Evolutionary conservation across 768 basidiomycete species (phyloP), one percentile per base, ranked within the genome.

Genomic region (Termitomyces titanicus): DNA sequence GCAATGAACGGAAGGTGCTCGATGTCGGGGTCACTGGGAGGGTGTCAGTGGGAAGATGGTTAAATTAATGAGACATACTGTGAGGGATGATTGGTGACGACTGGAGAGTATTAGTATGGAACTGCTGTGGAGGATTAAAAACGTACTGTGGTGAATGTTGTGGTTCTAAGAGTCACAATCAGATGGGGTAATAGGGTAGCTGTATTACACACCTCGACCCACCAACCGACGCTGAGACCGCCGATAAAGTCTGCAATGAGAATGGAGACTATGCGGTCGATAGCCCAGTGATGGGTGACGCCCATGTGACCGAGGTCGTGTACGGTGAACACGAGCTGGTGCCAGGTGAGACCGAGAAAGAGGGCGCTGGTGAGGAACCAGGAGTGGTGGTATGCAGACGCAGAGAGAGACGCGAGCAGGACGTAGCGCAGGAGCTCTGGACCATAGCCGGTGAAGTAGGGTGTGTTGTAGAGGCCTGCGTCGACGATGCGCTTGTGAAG

Each of bases 251-350:
- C 83, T 0, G 96, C 91, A 43, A 98, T 74, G 31, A 86, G 66
- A 37, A 88, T 95, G 12, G 84, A 88, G 34, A 95, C 72, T 35
- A 93, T 64, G 31, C 94, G 83, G 69, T 99, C 96, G 43, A 76
- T 71, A 15, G 78, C 70, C 89, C 93, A 96, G 64, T 88, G 74
- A 56, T 95, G 94, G 6, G 94, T 95, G 56, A 98, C 87, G 33
- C 93, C 93, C 72, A 90, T 84, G 72, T 99, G 97, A 2, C 96
- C 97, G 10, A 97, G 82, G 72, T 99, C 97, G 68, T 99, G 97
- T 33, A 82, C 94, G 53, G 80, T 79, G 70, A 99, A 98, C 34
- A 90, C 86, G 53, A 98, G 79, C 67, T 98, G 97, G 65, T 99
- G 97, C 93, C 93, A 98, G 67, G 92, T 79, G 45, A 94, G 72